A percentile compares a stretch with the other conserved stretches of the same genome.
phyloP scores from a whole-genome alignment of 2,329 filamentous ascomycete genomes.

The Sarocladium strictum region DNA sequence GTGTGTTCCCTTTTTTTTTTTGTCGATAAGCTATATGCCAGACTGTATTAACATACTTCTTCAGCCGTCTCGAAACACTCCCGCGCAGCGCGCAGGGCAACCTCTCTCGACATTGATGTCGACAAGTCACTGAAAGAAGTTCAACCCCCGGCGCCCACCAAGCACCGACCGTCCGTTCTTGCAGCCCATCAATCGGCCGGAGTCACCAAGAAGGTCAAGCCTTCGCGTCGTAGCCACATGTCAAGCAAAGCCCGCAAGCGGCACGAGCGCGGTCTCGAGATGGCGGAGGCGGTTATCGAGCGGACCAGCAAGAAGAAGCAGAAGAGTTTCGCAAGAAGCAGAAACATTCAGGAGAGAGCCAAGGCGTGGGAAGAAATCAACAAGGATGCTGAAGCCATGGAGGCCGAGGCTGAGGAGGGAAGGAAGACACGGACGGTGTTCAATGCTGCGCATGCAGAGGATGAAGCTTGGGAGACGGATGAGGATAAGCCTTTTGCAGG shows the following conservation, averaged over 20 bases:
- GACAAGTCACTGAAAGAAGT: constrained; percentile 65
- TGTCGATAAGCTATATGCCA: background rate
- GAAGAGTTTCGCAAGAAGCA: constrained; percentile 45
- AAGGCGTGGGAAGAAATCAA: constrained; percentile 57
- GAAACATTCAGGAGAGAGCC: constrained; percentile 40
- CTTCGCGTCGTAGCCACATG: constrained; percentile 45
- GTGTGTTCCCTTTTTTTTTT: background rate
- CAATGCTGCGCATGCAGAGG: constrained; percentile 28
- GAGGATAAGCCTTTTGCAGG: constrained; percentile 12
- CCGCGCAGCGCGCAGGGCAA: constrained; percentile 66
- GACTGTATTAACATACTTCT: constrained; percentile 8
- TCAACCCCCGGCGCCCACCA: constrained; percentile 37
- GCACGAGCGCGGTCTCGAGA: constrained; percentile 52
- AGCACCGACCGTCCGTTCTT: constrained; percentile 58
- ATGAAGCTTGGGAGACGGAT: constrained; percentile 10
- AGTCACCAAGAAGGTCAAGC: constrained; percentile 60
- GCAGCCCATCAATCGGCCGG: constrained; percentile 62
- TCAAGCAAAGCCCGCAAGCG: constrained; percentile 50
- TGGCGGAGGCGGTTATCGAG: constrained; percentile 54
- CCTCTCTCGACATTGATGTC: constrained; percentile 62
- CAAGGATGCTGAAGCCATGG: constrained; percentile 25
- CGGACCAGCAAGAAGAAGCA: constrained; percentile 50
- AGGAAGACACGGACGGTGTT: constrained; percentile 20
- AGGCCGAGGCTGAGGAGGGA: constrained; percentile 15
- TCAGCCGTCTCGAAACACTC: constrained; percentile 63